These are phyloP conservation scores for Trichoderma breve DNA, from an alignment of 2,329 filamentous ascomycete genomes.

Conservation along the genomic window DNA sequence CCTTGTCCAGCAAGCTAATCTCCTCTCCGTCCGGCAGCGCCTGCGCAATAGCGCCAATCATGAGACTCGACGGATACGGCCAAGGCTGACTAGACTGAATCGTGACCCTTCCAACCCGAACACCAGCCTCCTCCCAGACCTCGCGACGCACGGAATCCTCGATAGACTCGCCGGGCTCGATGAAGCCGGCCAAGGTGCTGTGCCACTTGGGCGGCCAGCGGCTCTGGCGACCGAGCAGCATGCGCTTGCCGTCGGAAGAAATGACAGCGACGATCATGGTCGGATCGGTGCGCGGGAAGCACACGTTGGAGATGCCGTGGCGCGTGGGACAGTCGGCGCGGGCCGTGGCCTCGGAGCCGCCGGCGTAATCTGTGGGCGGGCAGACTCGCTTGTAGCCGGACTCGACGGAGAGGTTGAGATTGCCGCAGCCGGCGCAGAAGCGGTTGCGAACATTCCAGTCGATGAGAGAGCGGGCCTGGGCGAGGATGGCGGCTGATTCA, in stretches of 20 bases:
- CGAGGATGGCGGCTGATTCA: slow-evolving; percentile 76
- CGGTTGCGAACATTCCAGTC: slow-evolving; percentile 95
- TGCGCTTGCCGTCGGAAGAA: slow-evolving; percentile 70
- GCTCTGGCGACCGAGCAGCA: slow-evolving; percentile 82
- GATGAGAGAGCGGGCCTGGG: slow-evolving; percentile 79
- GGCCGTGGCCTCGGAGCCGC: slow-evolving; percentile 45
- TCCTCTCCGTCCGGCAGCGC: slow-evolving; percentile 73
- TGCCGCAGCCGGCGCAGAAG: slow-evolving; percentile 87
- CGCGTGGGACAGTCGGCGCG: slow-evolving; percentile 76
- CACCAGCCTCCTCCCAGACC: slow-evolving; percentile 83
- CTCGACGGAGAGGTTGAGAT: slow-evolving; percentile 74
- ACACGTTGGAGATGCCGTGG: slow-evolving; percentile 82
- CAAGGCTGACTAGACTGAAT: slow-evolving; percentile 84
- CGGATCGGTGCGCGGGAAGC: slow-evolving; percentile 88
- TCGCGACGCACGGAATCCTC: slow-evolving; percentile 82
- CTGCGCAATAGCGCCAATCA: slow-evolving; percentile 87
- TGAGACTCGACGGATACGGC: slow-evolving; percentile 81
- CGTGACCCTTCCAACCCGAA: slow-evolving; percentile 71
- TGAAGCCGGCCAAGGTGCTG: slow-evolving; percentile 82
- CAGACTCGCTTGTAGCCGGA: slow-evolving; percentile 79
- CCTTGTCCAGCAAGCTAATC: slow-evolving; percentile 84
- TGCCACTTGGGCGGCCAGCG: slow-evolving; percentile 85
- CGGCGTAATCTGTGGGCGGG: slow-evolving; percentile 64
- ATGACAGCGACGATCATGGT: slow-evolving; percentile 95
- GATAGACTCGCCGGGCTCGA: slow-evolving; percentile 80